A percentile compares a stretch with the other conserved stretches of the same genome.
phyloP scores from a whole-genome alignment of 768 basidiomycete species.

The Mycena kentingensis region DNA sequence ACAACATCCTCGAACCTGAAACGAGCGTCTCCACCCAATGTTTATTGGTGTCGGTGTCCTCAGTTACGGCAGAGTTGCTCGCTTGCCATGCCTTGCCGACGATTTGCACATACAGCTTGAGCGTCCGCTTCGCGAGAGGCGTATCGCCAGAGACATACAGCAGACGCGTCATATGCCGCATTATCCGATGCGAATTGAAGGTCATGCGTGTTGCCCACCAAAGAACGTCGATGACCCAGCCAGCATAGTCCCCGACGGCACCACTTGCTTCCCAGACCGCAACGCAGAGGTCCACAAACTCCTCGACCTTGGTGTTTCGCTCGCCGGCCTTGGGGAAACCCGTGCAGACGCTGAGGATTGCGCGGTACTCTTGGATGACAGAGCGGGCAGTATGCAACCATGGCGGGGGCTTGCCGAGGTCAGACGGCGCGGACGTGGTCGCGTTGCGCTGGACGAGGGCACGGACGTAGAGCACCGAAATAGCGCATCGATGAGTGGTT shows the following conservation, averaged over 20 bases:
- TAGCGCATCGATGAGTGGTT: conserved; percentile 68
- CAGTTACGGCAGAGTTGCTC: conserved; percentile 36
- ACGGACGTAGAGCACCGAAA: conserved; percentile 72
- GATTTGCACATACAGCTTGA: conserved; percentile 81
- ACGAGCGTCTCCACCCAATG: conserved; percentile 79
- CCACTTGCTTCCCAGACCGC: conserved; percentile 81
- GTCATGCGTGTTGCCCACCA: conserved; percentile 96
- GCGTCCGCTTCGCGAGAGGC: conserved; percentile 68
- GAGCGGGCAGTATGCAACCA: conserved; percentile 71
- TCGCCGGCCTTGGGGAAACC: conserved; percentile 82
- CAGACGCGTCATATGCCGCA: conserved; percentile 82
- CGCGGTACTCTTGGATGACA: conserved; percentile 71
- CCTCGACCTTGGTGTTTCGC: conserved; percentile 75
- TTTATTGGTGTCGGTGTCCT: conserved; percentile 64
- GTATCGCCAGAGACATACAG: conserved; percentile 62
- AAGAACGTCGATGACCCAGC: conserved; percentile 84
- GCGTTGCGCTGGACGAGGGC: conserved; percentile 62
- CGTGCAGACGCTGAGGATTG: conserved; percentile 67
- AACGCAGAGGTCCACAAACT: conserved; percentile 79
- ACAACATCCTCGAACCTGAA: conserved; percentile 78
- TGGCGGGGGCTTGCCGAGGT: conserved; percentile 38
- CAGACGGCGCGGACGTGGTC: conserved; percentile 15
- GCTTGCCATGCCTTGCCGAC: conserved; percentile 83
- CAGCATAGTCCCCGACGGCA: conserved; percentile 58
- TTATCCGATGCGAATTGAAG: conserved; percentile 85